These are phyloP conservation scores for Barnettozyma botsteinii DNA, from an alignment of 805 yeast species.

Conservation along the genomic window DNA sequence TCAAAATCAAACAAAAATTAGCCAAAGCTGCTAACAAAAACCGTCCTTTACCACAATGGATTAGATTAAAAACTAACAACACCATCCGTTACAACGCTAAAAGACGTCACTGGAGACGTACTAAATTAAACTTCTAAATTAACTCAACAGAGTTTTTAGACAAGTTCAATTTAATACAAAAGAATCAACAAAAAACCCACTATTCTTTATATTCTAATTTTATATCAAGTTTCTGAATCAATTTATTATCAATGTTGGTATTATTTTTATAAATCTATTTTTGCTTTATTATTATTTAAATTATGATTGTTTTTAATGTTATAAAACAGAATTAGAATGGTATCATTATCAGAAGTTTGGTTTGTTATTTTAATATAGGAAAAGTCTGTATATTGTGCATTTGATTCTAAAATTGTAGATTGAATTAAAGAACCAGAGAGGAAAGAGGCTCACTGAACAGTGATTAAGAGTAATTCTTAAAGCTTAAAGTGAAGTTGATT, in stretches of 20 bases:
- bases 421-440: no score
- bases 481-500: no score
- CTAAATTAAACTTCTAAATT: conserved; percentile 90
- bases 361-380: conserved; percentile 9
- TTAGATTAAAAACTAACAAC: conserved; percentile 97
- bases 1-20: conserved; percentile 96
- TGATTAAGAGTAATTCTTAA: no score
- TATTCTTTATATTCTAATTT: not conserved
- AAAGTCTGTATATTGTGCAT: conserved; percentile 24
- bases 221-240: conserved; percentile 3
- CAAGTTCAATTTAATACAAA: conserved; percentile 7
- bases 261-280: not conserved
- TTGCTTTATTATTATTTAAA: not conserved
- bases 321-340: not conserved
- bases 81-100: conserved; percentile 98
- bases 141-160: conserved; percentile 1
- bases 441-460: no score
- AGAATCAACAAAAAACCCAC: conserved; percentile 7
- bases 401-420: conserved; percentile 1
- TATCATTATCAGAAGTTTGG: conserved; percentile 3
- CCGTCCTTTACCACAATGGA: conserved; percentile 99
- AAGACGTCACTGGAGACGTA: conserved; percentile 99
- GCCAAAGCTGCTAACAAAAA: conserved; percentile 98
- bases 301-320: conserved; percentile 4
- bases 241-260: conserved; percentile 1